phyloP scores from a whole-genome alignment of 768 basidiomycete genomes.

The Gloeophyllum trabeum region DNA sequence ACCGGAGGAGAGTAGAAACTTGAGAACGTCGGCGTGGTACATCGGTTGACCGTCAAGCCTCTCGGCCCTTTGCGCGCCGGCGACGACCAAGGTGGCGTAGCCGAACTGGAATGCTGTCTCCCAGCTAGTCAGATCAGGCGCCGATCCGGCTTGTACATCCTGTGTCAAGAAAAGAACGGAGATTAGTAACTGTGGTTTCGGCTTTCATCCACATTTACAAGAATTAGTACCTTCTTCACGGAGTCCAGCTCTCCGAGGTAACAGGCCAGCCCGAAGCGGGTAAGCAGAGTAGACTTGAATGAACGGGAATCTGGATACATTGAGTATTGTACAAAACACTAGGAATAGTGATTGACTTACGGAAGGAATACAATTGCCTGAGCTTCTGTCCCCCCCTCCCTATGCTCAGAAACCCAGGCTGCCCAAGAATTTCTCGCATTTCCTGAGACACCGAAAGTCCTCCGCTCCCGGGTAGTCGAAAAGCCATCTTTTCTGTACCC shows the following conservation, averaged over 20 bases:
- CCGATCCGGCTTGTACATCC: slow-evolving; percentile 18
- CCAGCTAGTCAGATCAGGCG: slow-evolving; percentile 25
- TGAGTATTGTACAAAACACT: background rate
- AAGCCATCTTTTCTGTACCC: no score
- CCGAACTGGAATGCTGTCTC: slow-evolving; percentile 33
- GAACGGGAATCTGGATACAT: background rate
- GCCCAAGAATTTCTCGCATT: background rate
- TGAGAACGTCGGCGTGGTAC: background rate
- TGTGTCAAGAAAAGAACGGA: slow-evolving; percentile 3
- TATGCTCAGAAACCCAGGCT: background rate
- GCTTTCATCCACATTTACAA: background rate
- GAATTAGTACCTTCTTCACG: background rate
- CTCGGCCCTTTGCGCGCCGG: slow-evolving; percentile 32
- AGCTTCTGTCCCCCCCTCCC: background rate
- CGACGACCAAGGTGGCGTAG: slow-evolving; percentile 26
- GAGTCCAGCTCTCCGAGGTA: background rate
- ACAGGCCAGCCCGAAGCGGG: background rate
- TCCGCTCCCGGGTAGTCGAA: no score
- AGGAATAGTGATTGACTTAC: background rate
- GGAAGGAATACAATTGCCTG: background rate
- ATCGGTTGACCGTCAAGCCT: slow-evolving; percentile 11
- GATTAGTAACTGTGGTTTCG: background rate
- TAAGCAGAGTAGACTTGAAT: background rate
- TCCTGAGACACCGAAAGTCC: background rate
- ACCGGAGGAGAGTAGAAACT: background rate